Conservation (phyloP, 805 yeast genomes). For the Hanseniaspora guilliermondii region DNA sequence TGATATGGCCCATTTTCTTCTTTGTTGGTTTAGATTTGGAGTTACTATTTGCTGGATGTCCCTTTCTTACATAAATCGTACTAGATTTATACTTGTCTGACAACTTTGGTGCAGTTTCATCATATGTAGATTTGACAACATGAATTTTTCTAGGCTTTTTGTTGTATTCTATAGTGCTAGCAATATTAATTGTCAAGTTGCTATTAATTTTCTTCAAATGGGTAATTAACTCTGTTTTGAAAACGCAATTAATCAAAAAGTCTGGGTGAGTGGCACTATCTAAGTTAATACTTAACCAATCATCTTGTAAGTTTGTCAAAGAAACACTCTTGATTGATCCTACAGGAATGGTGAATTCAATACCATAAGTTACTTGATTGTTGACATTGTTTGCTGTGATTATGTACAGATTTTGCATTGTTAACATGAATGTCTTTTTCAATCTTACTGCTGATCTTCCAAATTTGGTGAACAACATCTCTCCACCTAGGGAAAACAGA, state of each 20-base stretch:
- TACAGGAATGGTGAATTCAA: slow-evolving; percentile 54
- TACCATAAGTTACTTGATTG: slow-evolving; percentile 42
- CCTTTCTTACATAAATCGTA: slow-evolving; percentile 66
- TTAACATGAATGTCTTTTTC: slow-evolving; percentile 60
- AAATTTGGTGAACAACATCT: slow-evolving; percentile 68
- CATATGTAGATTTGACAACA: slow-evolving; percentile 53
- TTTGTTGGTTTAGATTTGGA: slow-evolving; percentile 68
- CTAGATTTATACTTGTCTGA: slow-evolving; percentile 81
- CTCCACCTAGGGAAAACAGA: slow-evolving; percentile 72
- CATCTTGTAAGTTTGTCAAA: slow-evolving; percentile 70
- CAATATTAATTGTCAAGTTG: slow-evolving; percentile 50
- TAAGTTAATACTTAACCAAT: slow-evolving; percentile 63
- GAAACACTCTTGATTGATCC: slow-evolving; percentile 48
- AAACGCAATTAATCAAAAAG: slow-evolving; percentile 61
- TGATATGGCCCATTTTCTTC: slow-evolving; percentile 19
- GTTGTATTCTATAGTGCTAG: slow-evolving; percentile 63
- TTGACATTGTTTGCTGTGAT: slow-evolving; percentile 63
- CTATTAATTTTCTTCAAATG: slow-evolving; percentile 53
- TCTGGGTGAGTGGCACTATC: slow-evolving; percentile 46
- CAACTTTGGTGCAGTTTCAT: slow-evolving; percentile 48
- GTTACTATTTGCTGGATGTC: slow-evolving; percentile 59
- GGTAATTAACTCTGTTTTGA: slow-evolving; percentile 81
- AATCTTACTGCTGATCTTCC: slow-evolving; percentile 81
- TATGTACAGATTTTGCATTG: slow-evolving; percentile 49
- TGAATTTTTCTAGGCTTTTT: slow-evolving; percentile 81